Conservation (phyloP, 176 grass and related monocot species). For the Cenchrus fungigraminus region DNA sequence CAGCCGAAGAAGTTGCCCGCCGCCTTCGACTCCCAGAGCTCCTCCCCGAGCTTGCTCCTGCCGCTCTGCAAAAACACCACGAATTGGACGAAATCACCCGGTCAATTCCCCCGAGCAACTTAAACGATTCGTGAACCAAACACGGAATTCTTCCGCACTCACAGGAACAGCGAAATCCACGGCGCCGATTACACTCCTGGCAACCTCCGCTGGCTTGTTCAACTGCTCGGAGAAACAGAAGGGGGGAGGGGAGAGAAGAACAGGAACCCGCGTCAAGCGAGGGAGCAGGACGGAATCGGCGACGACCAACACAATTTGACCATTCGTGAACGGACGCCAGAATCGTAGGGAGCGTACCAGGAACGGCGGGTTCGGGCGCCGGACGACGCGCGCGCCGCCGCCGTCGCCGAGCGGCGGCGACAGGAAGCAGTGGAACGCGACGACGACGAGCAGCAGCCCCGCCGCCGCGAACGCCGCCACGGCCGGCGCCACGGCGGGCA, state of each 20-base stretch:
- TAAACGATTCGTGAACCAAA: not conserved
- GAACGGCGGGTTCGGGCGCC: slow-evolving; percentile 49
- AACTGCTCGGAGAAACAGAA: slow-evolving; percentile 55
- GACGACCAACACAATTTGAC: not conserved
- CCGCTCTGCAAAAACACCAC: slow-evolving; percentile 57
- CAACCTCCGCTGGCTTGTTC: slow-evolving; percentile 67
- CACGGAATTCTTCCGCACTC: slow-evolving; percentile 29
- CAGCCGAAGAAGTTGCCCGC: slow-evolving; percentile 73
- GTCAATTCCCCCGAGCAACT: slow-evolving; percentile 16
- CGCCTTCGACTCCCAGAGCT: slow-evolving; percentile 74
- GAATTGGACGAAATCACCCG: slow-evolving; percentile 17
- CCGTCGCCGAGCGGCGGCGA: slow-evolving; percentile 61
- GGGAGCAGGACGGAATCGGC: slow-evolving; percentile 36
- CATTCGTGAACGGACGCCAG: not conserved
- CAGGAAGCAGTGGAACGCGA: slow-evolving; percentile 75
- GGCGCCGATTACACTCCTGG: slow-evolving; percentile 54
- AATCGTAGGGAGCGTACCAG: slow-evolving; percentile 32
- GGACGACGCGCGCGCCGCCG: slow-evolving; percentile 18
- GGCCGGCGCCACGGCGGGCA: slow-evolving; percentile 62
- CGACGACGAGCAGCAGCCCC: slow-evolving; percentile 62
- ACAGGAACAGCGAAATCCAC: slow-evolving; percentile 69
- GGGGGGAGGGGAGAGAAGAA: not conserved
- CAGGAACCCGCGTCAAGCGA: slow-evolving; percentile 24
- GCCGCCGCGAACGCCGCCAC: slow-evolving; percentile 56
- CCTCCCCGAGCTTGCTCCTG: slow-evolving; percentile 48